These are phyloP conservation scores for Amesomyces nigricolor DNA, from an alignment of 2,329 filamentous ascomycete species.

Conservation along the genomic window DNA sequence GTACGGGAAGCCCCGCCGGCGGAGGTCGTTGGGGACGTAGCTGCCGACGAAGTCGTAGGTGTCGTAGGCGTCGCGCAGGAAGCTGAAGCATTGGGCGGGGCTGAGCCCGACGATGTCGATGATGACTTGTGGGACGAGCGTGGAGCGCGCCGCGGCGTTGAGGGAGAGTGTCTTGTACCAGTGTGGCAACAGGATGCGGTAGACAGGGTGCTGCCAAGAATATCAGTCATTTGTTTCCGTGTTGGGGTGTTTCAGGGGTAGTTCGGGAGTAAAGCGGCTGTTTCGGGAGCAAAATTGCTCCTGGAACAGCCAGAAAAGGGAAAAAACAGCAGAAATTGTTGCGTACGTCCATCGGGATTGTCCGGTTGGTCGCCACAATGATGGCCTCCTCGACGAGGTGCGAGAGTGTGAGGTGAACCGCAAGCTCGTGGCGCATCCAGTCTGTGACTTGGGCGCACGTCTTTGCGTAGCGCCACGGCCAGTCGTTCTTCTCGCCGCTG, in stretches of 20 bases:
- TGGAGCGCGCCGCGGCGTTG: constrained; percentile 41
- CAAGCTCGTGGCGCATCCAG: constrained; percentile 44
- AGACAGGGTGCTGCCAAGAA: constrained; percentile 34
- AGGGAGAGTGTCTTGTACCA: constrained; percentile 47
- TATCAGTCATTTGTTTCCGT: too few species aligned
- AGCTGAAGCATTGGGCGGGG: constrained; percentile 33
- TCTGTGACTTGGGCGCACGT: constrained; percentile 43
- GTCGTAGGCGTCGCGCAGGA: constrained; percentile 37
- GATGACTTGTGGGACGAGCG: constrained; percentile 42
- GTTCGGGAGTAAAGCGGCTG: too few species aligned
- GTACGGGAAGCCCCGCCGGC: constrained; percentile 38
- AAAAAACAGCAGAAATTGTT: too few species aligned
- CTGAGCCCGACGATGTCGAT: constrained; percentile 38
- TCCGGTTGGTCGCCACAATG: constrained; percentile 42
- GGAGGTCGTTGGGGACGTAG: constrained; percentile 43
- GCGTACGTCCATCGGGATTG: constrained; percentile 31
- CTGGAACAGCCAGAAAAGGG: too few species aligned
- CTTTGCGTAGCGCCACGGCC: constrained; percentile 49
- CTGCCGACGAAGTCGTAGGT: constrained; percentile 40
- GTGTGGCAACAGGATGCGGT: constrained; percentile 40
- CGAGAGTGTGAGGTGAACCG: constrained; percentile 40
- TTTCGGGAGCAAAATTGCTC: too few species aligned
- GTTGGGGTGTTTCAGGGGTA: too few species aligned
- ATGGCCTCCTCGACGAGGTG: constrained; percentile 45
- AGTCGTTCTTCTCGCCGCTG: constrained; percentile 38